phyloP scores from a whole-genome alignment of 352 stramenopile species.

The Globisporangium viniferum region DNA sequence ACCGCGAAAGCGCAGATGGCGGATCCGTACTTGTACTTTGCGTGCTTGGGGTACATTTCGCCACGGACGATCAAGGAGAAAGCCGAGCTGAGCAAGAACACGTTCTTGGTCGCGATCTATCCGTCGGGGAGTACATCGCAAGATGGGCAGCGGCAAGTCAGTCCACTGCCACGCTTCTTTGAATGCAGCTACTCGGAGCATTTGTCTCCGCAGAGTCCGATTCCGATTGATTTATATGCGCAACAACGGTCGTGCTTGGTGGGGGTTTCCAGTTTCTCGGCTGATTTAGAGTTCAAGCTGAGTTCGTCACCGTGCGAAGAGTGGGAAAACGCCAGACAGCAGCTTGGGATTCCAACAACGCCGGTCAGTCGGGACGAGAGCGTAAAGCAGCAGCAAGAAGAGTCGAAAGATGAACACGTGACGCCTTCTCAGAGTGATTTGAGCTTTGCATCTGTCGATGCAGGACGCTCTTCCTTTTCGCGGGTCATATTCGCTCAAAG shows the following conservation, averaged over 20 bases:
- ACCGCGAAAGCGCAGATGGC: slow-evolving; percentile 29
- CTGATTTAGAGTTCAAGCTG: slow-evolving; percentile 47
- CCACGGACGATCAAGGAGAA: slow-evolving; percentile 59
- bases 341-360: slow-evolving; percentile 28
- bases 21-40: slow-evolving; percentile 58
- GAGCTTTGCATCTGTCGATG: neutral
- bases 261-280: slow-evolving; percentile 50
- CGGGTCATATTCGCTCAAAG: slow-evolving; percentile 8
- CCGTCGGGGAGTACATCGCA: slow-evolving; percentile 13
- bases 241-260: slow-evolving; percentile 45
- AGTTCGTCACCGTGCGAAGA: slow-evolving; percentile 26
- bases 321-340: slow-evolving; percentile 35
- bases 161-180: slow-evolving; percentile 65
- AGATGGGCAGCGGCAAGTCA: slow-evolving; percentile 16
- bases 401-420: neutral
- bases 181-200: slow-evolving; percentile 46
- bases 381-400: neutral
- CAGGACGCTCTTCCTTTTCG: neutral
- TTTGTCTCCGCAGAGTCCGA: slow-evolving; percentile 4
- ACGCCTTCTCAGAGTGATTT: neutral
- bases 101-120: slow-evolving; percentile 72
- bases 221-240: slow-evolving; percentile 40
- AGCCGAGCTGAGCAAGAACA: slow-evolving; percentile 43
- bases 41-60: slow-evolving; percentile 51
- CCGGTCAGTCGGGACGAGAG: neutral